Evolutionary conservation across 345 rosid genomes (phyloP).

Genomic region (Dovyalis caffra): DNA sequence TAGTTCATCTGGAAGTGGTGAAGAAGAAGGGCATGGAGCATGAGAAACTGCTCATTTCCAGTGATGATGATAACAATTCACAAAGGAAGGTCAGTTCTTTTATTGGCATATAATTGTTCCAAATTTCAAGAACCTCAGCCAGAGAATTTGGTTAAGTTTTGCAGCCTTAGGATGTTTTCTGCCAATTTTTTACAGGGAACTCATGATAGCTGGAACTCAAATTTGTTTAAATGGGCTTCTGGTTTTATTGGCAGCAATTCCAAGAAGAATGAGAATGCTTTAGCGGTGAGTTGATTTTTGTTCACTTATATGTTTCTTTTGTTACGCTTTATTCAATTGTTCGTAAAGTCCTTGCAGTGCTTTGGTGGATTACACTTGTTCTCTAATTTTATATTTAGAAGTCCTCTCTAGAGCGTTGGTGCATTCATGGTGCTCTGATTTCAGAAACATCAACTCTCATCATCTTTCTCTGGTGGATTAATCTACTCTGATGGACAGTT

Average conservation of each 20-base stretch:
- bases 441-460: not conserved
- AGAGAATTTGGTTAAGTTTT: not conserved
- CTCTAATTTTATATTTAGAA: not conserved
- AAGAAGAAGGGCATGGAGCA: slow-evolving; percentile 93
- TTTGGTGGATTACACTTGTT: not conserved
- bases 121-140: not conserved
- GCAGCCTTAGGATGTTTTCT: slow-evolving; percentile 15
- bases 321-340: not conserved
- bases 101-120: slow-evolving; percentile 10
- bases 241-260: slow-evolving; percentile 70
- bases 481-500: not conserved
- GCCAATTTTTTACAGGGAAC: slow-evolving; percentile 38
- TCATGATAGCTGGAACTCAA: slow-evolving; percentile 72
- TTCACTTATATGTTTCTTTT: not conserved
- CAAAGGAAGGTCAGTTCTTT: slow-evolving; percentile 51
- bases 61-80: slow-evolving; percentile 51
- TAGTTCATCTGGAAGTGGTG: slow-evolving; percentile 83
- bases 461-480: not conserved
- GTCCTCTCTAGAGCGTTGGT: no score
- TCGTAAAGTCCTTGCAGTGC: not conserved
- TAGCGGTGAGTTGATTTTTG: slow-evolving; percentile 35
- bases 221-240: slow-evolving; percentile 92
- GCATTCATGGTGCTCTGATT: not conserved
- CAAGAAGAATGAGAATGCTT: slow-evolving; percentile 36
- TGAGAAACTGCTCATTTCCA: slow-evolving; percentile 72